Evolutionary conservation across 768 basidiomycete genomes (phyloP), one percentile per base, ranked within the genome.

Genomic region (Amanita exitialis): DNA sequence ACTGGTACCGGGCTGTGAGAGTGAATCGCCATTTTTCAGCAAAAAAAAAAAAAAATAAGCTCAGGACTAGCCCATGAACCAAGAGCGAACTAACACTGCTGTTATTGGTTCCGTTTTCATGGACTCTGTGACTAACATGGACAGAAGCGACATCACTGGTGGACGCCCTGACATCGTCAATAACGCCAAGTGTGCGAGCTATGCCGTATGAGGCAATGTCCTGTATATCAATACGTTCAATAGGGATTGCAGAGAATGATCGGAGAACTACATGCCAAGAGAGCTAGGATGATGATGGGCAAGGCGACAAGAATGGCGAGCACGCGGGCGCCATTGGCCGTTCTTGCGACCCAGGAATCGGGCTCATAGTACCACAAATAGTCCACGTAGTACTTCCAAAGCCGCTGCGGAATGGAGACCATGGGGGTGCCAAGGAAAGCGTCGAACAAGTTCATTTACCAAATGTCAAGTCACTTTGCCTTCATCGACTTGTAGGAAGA

Each of bases 181-280:
- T 76, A 48, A 87, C 75, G 30, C 87, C 88, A 46, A 91, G 74
- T 5, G 86, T 90, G 52, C 88, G 82, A 10, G 85, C 89, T 61
- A 91, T 86, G 52, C 82, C 79, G 58, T 90, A 91, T 16, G 89
- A 86, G 2, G 79, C 71, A 49, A 90, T 79, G 62, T 91, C 88
- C 88, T 90, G 59, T 20, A 38, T 4, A 46, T 36, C 21, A 28
- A 28, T 28, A 12, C 32, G n/a, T 38, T 46, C 32, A 27, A 42
- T 13, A 44, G 41, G n/a, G 16, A 41, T 44, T 21, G 55, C 50
- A 47, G 38, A 34, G 39, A 45, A 47, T 41, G 39, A 54, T 54
- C 44, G 37, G 54, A 43, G 53, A 32, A 54, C 38, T 49, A 55
- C 79, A 52, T 68, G 87, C 87, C 63, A 79, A 60, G 10, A 78